These are phyloP conservation scores for Angomonas deanei DNA, from an alignment of 208 protist species.

Conservation along the genomic window DNA sequence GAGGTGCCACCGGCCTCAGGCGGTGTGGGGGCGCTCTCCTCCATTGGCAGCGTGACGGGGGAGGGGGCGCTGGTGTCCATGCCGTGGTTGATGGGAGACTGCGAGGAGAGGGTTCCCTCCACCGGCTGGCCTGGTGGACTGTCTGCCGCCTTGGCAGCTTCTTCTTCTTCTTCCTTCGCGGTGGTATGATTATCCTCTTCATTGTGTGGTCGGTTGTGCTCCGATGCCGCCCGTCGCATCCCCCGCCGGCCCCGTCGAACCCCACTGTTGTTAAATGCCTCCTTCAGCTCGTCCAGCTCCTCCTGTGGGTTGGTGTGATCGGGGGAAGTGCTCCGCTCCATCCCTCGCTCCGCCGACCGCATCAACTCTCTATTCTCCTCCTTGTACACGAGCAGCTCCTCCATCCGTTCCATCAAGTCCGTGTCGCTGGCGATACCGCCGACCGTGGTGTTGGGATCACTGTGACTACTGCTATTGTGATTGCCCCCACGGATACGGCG, in stretches of 20 bases:
- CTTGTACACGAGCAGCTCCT: slow-evolving; percentile 7
- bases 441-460: neutral
- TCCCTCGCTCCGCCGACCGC: neutral
- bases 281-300: too few species aligned
- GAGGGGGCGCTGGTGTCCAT: neutral
- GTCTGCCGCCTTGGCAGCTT: neutral
- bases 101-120: too few species aligned
- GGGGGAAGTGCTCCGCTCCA: neutral
- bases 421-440: neutral
- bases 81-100: neutral
- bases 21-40: neutral
- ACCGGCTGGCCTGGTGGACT: neutral
- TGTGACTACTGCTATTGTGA: neutral
- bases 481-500: neutral
- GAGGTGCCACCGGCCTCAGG: neutral
- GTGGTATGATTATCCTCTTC: too few species aligned
- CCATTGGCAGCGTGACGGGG: neutral
- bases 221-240: neutral
- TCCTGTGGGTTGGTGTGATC: too few species aligned
- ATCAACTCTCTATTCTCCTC: slow-evolving; percentile 1
- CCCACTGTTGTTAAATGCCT: too few species aligned
- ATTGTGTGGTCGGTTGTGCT: too few species aligned
- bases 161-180: neutral
- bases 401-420: slow-evolving; percentile 1
- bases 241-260: neutral